Percentiles rank a stretch among this genome's conserved stretches.
phyloP scores from a whole-genome alignment of 257 asterid species.

The Rehmannia glutinosa region DNA sequence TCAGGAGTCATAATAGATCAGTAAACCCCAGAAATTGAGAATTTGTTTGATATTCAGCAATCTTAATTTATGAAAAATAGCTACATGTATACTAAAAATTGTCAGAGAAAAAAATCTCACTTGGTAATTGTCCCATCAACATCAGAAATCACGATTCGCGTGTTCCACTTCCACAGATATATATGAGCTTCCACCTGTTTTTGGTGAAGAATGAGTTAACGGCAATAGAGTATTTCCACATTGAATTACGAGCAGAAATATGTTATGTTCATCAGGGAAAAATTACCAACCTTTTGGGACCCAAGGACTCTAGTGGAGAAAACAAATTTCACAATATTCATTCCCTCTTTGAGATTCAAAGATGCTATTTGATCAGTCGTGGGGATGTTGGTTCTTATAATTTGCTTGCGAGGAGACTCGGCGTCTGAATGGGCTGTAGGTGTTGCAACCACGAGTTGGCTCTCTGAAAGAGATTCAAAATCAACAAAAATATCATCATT shows the following conservation, averaged over 20 bases:
- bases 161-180: slow-evolving; percentile 99
- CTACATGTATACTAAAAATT: not conserved
- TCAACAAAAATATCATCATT: slow-evolving; percentile 61
- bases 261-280: slow-evolving; percentile 50
- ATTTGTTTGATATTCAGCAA: not conserved
- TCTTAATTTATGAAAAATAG: not conserved
- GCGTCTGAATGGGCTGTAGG: slow-evolving; percentile 29
- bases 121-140: slow-evolving; percentile 99
- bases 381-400: slow-evolving; percentile 85
- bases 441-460: slow-evolving; percentile 33
- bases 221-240: slow-evolving; percentile 43
- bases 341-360: slow-evolving; percentile 88
- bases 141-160: slow-evolving; percentile 90
- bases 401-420: slow-evolving; percentile 75
- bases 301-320: slow-evolving; percentile 94
- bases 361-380: slow-evolving; percentile 91
- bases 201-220: slow-evolving; percentile 1
- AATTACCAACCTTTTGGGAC: slow-evolving; percentile 64
- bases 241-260: no score
- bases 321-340: slow-evolving; percentile 75
- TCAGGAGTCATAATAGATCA: not conserved
- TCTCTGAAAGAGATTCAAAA: slow-evolving; percentile 47
- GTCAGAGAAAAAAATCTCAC: slow-evolving; percentile 36
- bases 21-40: not conserved
- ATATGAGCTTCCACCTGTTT: slow-evolving; percentile 98